Percentiles rank a stretch among this genome's conserved stretches.
Conservation (phyloP, 305 asterid genomes). For the Rubia tinctorum region DNA sequence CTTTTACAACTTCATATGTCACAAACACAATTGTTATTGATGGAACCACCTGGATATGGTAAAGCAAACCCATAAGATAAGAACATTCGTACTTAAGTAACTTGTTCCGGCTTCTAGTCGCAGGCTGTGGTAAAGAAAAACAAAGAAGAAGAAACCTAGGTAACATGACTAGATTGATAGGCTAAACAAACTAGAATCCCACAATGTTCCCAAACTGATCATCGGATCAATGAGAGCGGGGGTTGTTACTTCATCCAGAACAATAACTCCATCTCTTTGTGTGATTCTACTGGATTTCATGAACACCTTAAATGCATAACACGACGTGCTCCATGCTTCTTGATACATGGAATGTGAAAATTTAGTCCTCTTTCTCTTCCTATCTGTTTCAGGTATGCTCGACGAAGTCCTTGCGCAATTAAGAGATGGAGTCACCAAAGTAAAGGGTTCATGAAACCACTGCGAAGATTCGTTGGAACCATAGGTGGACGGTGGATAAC, state of each 20-base stretch:
- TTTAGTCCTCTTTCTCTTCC: not conserved
- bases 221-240: not conserved
- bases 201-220: not conserved
- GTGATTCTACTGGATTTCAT: not conserved
- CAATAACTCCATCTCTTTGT: not conserved
- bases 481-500: slow-evolving; percentile 8
- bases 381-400: not conserved
- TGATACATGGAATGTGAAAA: not conserved
- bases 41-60: slow-evolving; percentile 67
- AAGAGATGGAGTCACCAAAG: slow-evolving; percentile 10
- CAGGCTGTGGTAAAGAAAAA: not conserved
- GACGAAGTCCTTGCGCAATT: slow-evolving; percentile 2
- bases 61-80: not conserved
- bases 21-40: slow-evolving; percentile 92
- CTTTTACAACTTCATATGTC: slow-evolving; percentile 90
- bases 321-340: slow-evolving; percentile 11
- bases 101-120: not conserved
- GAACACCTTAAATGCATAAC: slow-evolving; percentile 7
- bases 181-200: no score
- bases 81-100: not conserved
- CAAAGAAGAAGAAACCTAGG: no score
- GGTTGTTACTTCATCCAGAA: not conserved
- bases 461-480: slow-evolving; percentile 17
- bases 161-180: no score
- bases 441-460: slow-evolving; percentile 27